Evolutionary conservation across 208 protist species (phyloP), one percentile per base, ranked within the genome.

Genomic region (Leishmania amazonensis): DNA sequence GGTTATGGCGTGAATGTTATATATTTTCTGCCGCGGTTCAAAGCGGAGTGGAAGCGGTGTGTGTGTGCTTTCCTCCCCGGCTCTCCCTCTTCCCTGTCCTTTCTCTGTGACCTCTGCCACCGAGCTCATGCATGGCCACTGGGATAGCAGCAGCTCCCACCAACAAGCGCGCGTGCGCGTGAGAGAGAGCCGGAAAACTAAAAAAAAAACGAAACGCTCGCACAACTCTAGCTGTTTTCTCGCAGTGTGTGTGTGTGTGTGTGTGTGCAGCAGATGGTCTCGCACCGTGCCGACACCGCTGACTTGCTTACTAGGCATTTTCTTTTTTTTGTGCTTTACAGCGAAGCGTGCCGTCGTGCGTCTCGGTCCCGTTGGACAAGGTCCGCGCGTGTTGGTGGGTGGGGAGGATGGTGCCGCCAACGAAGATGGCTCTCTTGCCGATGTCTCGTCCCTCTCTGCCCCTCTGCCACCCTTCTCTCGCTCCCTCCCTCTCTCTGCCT

Each of bases 351-450:
- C 62, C 62, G 62, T 40, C 62, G 31, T 31, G 62, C 31, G 13
- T 42, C 62, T 68, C 31, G 31, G 62, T 40, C 4, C 31, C 17
- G 31, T 17, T 40, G 11, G 62, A 40, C 31, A 31, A 40, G 31
- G 15, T 68, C 62, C 4, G 62, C 31, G 62, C 9, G 62, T 42
- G 57, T 2, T 24, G 5, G 31, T 19, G 62, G 21, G 24, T 21
- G 57, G 62, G 15, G 28, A 40, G 31, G 62, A 40, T 68, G 13
- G 31, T 4, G 62, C 31, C 31, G 31, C 31, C 62, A 40, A 35
- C 9, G 31, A 40, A 40, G 28, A 84, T 24, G 84, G 65, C 21
- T 75, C 54, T 3, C 81, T 87, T 28, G 65, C 80, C 31, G 71
- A 47, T 53, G 7, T n/a, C 70, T 57, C 71, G 40, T 35, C 21